Conservation (phyloP, 2,329 filamentous ascomycete species). For the Pestalotiopsis sp. region DNA sequence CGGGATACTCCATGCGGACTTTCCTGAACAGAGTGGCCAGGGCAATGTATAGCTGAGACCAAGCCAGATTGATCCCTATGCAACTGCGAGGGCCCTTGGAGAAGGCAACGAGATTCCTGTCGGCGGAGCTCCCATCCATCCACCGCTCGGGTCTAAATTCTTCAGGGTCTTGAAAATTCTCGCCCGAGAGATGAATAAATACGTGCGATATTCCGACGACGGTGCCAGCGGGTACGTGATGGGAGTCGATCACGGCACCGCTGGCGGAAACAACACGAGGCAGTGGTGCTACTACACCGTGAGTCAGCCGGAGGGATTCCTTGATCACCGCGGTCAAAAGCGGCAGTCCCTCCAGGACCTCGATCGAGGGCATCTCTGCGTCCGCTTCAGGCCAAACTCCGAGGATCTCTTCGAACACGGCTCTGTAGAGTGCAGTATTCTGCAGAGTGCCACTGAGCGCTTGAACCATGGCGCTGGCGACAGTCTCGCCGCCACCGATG, state of each 20-base stretch:
- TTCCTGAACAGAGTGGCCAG: conserved; percentile 2
- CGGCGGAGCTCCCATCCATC: not conserved
- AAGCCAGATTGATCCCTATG: conserved; percentile 11
- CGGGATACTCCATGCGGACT: conserved; percentile 3
- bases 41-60: conserved; percentile 12
- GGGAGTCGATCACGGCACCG: conserved; percentile 6
- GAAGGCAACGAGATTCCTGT: conserved; percentile 10
- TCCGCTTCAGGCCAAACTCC: conserved; percentile 37
- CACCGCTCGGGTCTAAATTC: conserved; percentile 13
- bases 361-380: conserved; percentile 26
- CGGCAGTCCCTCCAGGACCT: conserved; percentile 13
- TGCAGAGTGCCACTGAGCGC: conserved; percentile 44
- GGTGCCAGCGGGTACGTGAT: conserved; percentile 7
- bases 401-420: conserved; percentile 40
- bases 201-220: conserved; percentile 14
- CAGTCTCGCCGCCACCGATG: conserved; percentile 49
- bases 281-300: conserved; percentile 7
- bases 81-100: conserved; percentile 14
- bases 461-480: conserved; percentile 42
- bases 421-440: conserved; percentile 31
- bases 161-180: conserved; percentile 7
- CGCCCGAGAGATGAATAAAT: conserved; percentile 7
- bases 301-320: conserved; percentile 12
- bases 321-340: conserved; percentile 14
- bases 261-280: conserved; percentile 4